phyloP scores from a whole-genome alignment of 1,284 basidiomycete genomes.

The Stygiomarasmius scandens region DNA sequence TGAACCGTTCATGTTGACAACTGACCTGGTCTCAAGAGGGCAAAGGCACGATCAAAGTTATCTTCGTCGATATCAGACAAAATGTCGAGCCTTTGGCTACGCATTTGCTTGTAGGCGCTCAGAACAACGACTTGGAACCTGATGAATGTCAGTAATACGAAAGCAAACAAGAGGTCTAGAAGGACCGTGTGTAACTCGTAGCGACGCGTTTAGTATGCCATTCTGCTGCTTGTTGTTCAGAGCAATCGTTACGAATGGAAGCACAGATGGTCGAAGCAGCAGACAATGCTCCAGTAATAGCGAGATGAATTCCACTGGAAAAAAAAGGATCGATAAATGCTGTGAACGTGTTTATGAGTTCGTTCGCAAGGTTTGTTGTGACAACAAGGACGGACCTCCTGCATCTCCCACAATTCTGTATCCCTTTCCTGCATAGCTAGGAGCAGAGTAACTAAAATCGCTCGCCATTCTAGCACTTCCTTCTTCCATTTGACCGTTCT shows the following conservation, averaged over 20 bases:
- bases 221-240: constrained; percentile 51
- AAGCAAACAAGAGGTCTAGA: neutral
- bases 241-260: constrained; percentile 57
- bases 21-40: constrained; percentile 61
- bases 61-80: constrained; percentile 66
- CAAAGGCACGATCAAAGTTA: constrained; percentile 70
- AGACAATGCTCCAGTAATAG: constrained; percentile 63
- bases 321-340: constrained; percentile 79
- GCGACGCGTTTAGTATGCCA: constrained; percentile 66
- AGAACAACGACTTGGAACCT: constrained; percentile 77
- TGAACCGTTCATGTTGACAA: neutral
- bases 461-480: constrained; percentile 47
- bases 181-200: constrained; percentile 61
- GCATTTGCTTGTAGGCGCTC: constrained; percentile 74
- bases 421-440: constrained; percentile 57
- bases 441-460: constrained; percentile 74
- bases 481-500: constrained; percentile 45
- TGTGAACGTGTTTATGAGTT: constrained; percentile 23
- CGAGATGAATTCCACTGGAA: constrained; percentile 70
- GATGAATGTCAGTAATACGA: neutral
- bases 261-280: constrained; percentile 67
- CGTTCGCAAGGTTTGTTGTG: neutral
- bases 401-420: constrained; percentile 75
- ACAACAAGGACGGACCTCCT: constrained; percentile 50
- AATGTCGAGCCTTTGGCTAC: constrained; percentile 56